Conservation (phyloP, 768 basidiomycete species). For the Psilocybe cyanescens region DNA sequence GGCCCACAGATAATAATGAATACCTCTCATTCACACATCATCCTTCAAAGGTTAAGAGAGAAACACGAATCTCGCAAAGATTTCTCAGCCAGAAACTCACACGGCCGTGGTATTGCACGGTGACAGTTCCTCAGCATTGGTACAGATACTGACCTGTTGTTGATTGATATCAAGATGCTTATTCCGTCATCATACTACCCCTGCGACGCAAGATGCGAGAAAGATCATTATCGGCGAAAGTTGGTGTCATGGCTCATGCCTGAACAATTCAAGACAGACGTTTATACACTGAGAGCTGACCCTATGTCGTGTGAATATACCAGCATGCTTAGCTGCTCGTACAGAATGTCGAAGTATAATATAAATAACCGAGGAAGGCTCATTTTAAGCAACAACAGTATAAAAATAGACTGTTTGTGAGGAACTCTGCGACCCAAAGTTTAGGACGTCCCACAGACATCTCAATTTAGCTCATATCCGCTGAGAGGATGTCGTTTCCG, state of each 20-base stretch:
- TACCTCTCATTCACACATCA: not conserved
- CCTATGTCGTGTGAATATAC: too few relatives aligned
- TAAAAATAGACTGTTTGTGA: not conserved
- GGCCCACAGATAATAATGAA: too few relatives aligned
- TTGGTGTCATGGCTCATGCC: too few relatives aligned
- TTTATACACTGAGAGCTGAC: too few relatives aligned
- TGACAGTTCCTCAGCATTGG: not conserved
- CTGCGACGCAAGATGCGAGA: too few relatives aligned
- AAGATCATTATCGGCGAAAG: too few relatives aligned
- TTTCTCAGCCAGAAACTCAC: not conserved
- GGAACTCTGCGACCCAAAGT: not conserved
- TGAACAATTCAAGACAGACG: too few relatives aligned
- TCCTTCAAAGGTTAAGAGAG: too few relatives aligned
- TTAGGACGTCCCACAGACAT: not conserved
- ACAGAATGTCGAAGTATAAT: not conserved
- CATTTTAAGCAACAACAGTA: not conserved
- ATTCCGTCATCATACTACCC: not conserved
- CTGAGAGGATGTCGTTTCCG: not conserved
- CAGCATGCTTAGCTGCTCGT: too few relatives aligned
- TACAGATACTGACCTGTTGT: not conserved
- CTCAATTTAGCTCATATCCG: not conserved
- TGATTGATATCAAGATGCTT: not conserved
- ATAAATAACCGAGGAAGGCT: not conserved
- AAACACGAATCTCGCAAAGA: not conserved
- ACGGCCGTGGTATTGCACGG: not conserved